phyloP scores from a whole-genome alignment of 306 rosid species.

The Casuarina glauca region DNA sequence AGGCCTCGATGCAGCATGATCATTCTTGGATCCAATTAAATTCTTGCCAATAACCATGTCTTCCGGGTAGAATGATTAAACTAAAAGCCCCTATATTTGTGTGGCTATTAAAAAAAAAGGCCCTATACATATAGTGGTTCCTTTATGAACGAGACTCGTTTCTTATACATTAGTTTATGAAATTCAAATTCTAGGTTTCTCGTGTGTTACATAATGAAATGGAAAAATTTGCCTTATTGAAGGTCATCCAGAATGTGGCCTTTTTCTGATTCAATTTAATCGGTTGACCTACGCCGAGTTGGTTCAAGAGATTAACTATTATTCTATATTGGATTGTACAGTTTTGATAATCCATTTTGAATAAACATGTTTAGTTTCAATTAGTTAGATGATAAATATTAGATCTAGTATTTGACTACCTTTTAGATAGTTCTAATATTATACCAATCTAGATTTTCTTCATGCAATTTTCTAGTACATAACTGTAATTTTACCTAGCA shows the following conservation, averaged over 20 bases:
- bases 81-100: not conserved
- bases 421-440: not conserved
- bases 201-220: not conserved
- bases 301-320: not conserved
- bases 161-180: not conserved
- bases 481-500: not conserved
- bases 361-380: not conserved
- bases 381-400: not conserved
- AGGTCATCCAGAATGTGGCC: not conserved
- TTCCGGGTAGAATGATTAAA: not conserved
- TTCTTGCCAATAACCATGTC: not conserved
- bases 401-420: not conserved
- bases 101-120: too few relatives aligned
- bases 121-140: too few relatives aligned
- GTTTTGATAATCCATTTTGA: conserved; percentile 1
- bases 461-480: not conserved
- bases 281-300: not conserved
- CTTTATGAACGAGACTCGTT: too few relatives aligned
- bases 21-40: too few relatives aligned
- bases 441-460: not conserved
- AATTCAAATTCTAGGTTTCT: not conserved
- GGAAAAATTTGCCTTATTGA: not conserved
- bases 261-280: not conserved
- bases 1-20: not conserved
- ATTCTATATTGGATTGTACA: not conserved